Conservation (phyloP, 371 early-diverging fungal species). For the Syncephalastrum contaminatum region DNA sequence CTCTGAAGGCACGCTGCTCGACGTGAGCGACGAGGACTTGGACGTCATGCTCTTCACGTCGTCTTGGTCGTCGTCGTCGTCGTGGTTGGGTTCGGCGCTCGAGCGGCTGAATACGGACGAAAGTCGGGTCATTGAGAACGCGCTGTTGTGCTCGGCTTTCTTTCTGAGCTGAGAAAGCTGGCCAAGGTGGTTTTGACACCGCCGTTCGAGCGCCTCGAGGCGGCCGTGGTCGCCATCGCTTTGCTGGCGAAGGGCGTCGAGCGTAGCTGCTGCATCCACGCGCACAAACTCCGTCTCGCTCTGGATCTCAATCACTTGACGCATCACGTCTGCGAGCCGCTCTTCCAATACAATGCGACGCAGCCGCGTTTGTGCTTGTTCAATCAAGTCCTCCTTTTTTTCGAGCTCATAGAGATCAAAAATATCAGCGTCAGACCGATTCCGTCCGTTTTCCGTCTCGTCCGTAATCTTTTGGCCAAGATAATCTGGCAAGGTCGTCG, state of each 20-base stretch:
- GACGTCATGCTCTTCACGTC: conserved; percentile 9
- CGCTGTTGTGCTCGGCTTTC: conserved; percentile 2
- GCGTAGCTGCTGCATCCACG: conserved; percentile 29
- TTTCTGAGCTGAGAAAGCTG: conserved; percentile 14
- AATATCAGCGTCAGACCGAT: conserved; percentile 10
- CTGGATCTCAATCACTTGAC: conserved; percentile 21
- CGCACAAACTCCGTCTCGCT: conserved; percentile 29
- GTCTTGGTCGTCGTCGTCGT: conserved; percentile 4
- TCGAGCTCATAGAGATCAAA: conserved; percentile 9
- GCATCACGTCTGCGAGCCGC: conserved; percentile 28
- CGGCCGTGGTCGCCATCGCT: conserved; percentile 14
- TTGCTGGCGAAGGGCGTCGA: conserved; percentile 24
- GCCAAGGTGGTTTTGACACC: conserved; percentile 18
- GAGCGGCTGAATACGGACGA: conserved; percentile 36
- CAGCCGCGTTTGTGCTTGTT: conserved; percentile 20
- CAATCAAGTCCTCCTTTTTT: conserved; percentile 18
- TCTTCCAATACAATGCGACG: conserved; percentile 26
- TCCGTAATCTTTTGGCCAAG: neutral
- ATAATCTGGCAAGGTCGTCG: neutral
- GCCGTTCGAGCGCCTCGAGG: conserved; percentile 36
- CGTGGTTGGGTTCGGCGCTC: conserved; percentile 4
- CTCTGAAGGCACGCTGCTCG: neutral
- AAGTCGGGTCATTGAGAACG: conserved; percentile 32
- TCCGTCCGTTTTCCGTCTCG: conserved; percentile 5
- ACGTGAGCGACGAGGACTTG: too few relatives aligned